A percentile compares a stretch with the other conserved stretches of the same genome.
These are phyloP conservation scores for Colletotrichum cereale DNA, from an alignment of 2,329 filamentous ascomycete species.

Conservation along the genomic window DNA sequence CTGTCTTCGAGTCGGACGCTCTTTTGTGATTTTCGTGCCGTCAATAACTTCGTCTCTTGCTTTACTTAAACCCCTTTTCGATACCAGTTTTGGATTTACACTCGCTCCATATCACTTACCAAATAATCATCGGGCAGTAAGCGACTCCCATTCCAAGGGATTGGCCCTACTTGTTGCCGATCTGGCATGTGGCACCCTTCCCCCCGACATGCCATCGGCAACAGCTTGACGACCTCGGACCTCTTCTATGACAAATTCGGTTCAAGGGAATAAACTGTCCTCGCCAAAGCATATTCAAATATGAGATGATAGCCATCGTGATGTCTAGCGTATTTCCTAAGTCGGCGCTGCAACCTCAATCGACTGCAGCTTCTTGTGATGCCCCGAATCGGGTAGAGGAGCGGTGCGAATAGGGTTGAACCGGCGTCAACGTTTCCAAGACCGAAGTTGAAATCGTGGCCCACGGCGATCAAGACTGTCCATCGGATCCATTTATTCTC, in stretches of 20 bases:
- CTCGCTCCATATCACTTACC: background rate
- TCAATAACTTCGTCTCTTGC: background rate
- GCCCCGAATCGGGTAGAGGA: background rate
- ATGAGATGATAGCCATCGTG: slow-evolving; percentile 21
- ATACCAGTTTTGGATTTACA: background rate
- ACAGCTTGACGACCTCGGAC: slow-evolving; percentile 10
- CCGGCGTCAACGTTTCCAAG: slow-evolving; percentile 17
- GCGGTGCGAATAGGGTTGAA: background rate
- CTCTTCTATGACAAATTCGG: slow-evolving; percentile 36
- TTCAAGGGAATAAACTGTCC: slow-evolving; percentile 22
- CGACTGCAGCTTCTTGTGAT: background rate
- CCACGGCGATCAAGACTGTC: background rate
- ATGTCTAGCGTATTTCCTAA: background rate
- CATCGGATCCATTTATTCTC: background rate
- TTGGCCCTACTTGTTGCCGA: slow-evolving; percentile 10
- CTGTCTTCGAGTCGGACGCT: background rate
- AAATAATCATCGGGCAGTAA: background rate
- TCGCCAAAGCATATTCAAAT: slow-evolving; percentile 15
- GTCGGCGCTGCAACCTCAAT: slow-evolving; percentile 9
- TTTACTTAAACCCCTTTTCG: too few relatives aligned
- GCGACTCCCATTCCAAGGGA: background rate
- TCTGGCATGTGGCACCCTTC: slow-evolving; percentile 14
- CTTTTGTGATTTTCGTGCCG: slow-evolving; percentile 21
- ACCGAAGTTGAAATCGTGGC: background rate
- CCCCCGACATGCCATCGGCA: slow-evolving; percentile 17